These are phyloP conservation scores for Geranomyces michiganensis DNA, from an alignment of 192 early-diverging fungal genomes.

Conservation along the genomic window DNA sequence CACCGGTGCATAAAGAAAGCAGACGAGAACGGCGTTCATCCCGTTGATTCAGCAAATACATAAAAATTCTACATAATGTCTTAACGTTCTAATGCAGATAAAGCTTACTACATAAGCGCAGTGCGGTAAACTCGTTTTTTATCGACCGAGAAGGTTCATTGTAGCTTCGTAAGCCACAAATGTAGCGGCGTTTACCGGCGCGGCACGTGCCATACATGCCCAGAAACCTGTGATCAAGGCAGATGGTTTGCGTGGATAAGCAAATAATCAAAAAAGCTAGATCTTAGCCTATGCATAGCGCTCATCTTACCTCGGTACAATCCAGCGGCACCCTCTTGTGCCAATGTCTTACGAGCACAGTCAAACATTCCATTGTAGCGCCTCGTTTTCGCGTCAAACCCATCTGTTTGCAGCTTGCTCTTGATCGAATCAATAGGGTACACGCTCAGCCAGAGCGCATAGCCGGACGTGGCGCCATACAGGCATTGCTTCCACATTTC, in stretches of 20 bases:
- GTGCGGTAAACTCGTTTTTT: too few relatives aligned
- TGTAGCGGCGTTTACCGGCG: constrained; percentile 90
- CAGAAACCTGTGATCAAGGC: constrained; percentile 53
- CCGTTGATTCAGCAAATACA: too few relatives aligned
- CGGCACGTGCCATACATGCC: constrained; percentile 87
- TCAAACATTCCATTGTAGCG: constrained; percentile 77
- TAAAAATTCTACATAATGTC: too few relatives aligned
- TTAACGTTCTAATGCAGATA: too few relatives aligned
- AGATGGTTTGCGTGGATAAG: too few relatives aligned
- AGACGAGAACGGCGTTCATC: too few relatives aligned
- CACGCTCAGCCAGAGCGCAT: constrained; percentile 78
- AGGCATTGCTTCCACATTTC: constrained; percentile 73
- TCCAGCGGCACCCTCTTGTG: constrained; percentile 79
- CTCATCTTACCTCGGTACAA: constrained; percentile 71
- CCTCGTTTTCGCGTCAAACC: constrained; percentile 63
- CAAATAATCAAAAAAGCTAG: too few relatives aligned
- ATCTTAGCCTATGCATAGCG: neutral
- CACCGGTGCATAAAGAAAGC: too few relatives aligned
- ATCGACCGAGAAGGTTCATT: constrained; percentile 58
- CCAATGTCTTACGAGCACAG: constrained; percentile 76
- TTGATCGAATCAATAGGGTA: constrained; percentile 96
- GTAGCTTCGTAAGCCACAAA: constrained; percentile 87
- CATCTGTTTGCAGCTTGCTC: constrained; percentile 93
- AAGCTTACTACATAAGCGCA: too few relatives aligned
- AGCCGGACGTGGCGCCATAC: constrained; percentile 85